Conservation (phyloP, 129 eudicot species). For the Sambucus nigra region DNA sequence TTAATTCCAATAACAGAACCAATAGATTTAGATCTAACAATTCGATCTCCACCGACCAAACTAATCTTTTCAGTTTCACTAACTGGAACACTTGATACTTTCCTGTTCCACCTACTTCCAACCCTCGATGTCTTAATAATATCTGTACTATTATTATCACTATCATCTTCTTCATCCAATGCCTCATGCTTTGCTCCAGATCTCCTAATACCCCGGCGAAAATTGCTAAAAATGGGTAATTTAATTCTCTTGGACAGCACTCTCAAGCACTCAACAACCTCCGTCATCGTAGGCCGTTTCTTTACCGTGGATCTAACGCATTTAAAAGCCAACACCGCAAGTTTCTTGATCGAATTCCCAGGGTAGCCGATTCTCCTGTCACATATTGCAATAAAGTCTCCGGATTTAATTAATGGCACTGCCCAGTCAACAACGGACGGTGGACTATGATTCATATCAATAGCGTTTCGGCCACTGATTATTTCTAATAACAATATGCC, state of each 20-base stretch:
- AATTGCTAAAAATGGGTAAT: conserved; percentile 16
- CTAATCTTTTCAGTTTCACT: conserved; percentile 2
- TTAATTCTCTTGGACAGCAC: conserved; percentile 22
- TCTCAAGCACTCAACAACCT: conserved; percentile 48
- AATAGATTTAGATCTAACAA: conserved; percentile 49
- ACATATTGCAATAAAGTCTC: conserved; percentile 34
- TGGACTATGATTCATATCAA: conserved; percentile 66
- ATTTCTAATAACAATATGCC: conserved; percentile 70
- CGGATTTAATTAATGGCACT: conserved; percentile 51
- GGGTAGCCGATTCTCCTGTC: conserved; percentile 49
- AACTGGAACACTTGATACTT: conserved; percentile 37
- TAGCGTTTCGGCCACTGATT: conserved; percentile 76
- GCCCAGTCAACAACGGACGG: conserved; percentile 95
- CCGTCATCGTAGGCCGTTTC: conserved; percentile 74
- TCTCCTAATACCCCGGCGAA: conserved; percentile 48
- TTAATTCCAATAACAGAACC: conserved; percentile 42
- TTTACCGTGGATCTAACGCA: conserved; percentile 58
- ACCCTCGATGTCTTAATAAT: conserved; percentile 19
- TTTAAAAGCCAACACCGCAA: conserved; percentile 59
- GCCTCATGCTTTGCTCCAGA: conserved; percentile 29
- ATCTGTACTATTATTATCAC: conserved; percentile 30
- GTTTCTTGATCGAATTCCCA: conserved; percentile 32
- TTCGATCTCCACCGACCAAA: background rate
- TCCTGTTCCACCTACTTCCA: conserved; percentile 45
- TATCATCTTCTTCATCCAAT: conserved; percentile 27